phyloP scores from a whole-genome alignment of 768 basidiomycete genomes.

The Hypsizygus marmoreus region DNA sequence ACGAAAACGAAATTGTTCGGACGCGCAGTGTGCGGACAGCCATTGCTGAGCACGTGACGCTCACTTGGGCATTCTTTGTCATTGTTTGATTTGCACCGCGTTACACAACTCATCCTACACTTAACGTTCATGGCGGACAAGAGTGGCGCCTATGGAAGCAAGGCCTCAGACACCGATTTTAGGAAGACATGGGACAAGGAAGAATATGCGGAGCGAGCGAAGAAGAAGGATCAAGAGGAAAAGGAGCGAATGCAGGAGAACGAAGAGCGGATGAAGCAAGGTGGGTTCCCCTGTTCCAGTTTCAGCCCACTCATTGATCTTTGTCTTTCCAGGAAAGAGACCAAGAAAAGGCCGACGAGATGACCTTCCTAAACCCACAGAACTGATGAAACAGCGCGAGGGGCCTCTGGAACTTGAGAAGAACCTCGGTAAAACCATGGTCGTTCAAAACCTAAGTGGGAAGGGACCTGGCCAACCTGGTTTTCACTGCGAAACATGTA shows the following conservation, averaged over 20 bases:
- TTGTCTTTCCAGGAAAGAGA: slow-evolving; percentile 66
- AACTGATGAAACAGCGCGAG: slow-evolving; percentile 90
- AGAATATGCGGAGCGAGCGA: slow-evolving; percentile 83
- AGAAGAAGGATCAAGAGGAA: slow-evolving; percentile 79
- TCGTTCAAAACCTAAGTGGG: slow-evolving; percentile 83
- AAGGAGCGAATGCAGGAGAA: slow-evolving; percentile 84
- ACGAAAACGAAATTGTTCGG: background rate
- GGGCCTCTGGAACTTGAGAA: slow-evolving; percentile 87
- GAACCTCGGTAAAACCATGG: slow-evolving; percentile 93
- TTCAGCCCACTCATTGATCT: slow-evolving; percentile 4
- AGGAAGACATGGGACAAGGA: slow-evolving; percentile 95
- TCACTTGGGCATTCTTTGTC: slow-evolving; percentile 13
- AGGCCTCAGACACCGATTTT: slow-evolving; percentile 71
- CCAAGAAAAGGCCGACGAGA: slow-evolving; percentile 68
- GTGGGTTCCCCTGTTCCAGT: slow-evolving; percentile 35
- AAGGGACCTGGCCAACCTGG: slow-evolving; percentile 90
- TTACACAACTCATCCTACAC: slow-evolving; percentile 1
- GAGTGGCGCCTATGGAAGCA: slow-evolving; percentile 41
- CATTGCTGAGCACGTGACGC: no score
- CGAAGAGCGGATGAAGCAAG: slow-evolving; percentile 82
- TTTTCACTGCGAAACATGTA: slow-evolving; percentile 92
- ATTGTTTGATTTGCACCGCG: background rate
- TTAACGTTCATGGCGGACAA: slow-evolving; percentile 46
- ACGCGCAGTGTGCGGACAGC: background rate
- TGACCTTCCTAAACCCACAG: slow-evolving; percentile 90